Evolutionary conservation across 192 early-diverging fungal species (phyloP).

Genomic region (Podila horticola): DNA sequence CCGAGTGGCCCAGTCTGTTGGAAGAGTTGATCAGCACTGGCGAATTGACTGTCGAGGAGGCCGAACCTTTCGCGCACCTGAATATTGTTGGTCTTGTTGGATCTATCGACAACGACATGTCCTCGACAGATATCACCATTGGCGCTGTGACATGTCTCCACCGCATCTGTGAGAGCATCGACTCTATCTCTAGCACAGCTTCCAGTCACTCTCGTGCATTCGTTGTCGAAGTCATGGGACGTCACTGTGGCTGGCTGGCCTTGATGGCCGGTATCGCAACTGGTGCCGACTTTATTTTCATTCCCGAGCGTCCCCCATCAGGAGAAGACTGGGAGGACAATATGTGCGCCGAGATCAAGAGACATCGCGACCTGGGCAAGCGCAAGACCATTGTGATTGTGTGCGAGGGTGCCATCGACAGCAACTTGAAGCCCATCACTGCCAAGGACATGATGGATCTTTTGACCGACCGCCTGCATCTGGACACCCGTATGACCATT

Average conservation of each 20-base stretch:
- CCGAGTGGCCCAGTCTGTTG: slow-evolving; percentile 90
- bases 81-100: slow-evolving; percentile 98
- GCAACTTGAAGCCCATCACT: slow-evolving; percentile 87
- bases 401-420: slow-evolving; percentile 95
- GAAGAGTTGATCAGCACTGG: slow-evolving; percentile 72
- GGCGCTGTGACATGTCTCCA: slow-evolving; percentile 93
- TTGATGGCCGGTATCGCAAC: slow-evolving; percentile 87
- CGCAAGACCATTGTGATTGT: slow-evolving; percentile 96
- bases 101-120: slow-evolving; percentile 97
- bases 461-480: slow-evolving; percentile 77
- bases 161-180: slow-evolving; percentile 95
- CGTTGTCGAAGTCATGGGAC: slow-evolving; percentile 98
- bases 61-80: slow-evolving; percentile 69
- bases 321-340: slow-evolving; percentile 88
- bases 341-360: slow-evolving; percentile 80
- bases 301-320: slow-evolving; percentile 92
- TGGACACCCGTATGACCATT: slow-evolving; percentile 95
- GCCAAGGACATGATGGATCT: slow-evolving; percentile 86
- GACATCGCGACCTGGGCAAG: slow-evolving; percentile 85
- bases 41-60: slow-evolving; percentile 68
- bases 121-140: slow-evolving; percentile 93
- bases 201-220: slow-evolving; percentile 96
- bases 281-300: slow-evolving; percentile 96
- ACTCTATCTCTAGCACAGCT: slow-evolving; percentile 92
- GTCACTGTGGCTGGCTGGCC: slow-evolving; percentile 97